A percentile compares a stretch with the other conserved stretches of the same genome.
These are phyloP conservation scores for Tulasnella sp. DNA, from an alignment of 768 basidiomycete species.

Conservation along the genomic window DNA sequence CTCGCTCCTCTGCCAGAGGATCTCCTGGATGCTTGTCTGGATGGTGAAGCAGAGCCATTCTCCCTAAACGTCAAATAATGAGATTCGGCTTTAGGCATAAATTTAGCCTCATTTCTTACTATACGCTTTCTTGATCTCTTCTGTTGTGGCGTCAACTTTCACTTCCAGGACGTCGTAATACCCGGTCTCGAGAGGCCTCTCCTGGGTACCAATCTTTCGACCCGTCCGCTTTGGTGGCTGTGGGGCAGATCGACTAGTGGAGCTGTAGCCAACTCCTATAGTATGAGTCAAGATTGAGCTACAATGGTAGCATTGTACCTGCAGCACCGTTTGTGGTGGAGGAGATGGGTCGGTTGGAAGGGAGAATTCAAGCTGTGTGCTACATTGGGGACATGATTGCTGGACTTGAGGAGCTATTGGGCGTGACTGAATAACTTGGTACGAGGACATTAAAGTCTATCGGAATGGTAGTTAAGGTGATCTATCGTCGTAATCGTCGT, in stretches of 20 bases:
- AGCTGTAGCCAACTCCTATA: not conserved
- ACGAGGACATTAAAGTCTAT: not conserved
- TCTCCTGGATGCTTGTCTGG: constrained; percentile 90
- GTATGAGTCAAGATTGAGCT: constrained; percentile 8
- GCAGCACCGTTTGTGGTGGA: constrained; percentile 7
- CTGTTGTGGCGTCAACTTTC: constrained; percentile 61
- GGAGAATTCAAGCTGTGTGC: constrained; percentile 13
- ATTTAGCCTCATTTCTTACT: constrained; percentile 38
- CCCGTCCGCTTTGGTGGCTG: constrained; percentile 31
- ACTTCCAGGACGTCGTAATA: constrained; percentile 85
- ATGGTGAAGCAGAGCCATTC: constrained; percentile 82
- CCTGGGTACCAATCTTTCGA: constrained; percentile 82
- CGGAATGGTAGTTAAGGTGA: not conserved
- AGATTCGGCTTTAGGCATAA: not conserved
- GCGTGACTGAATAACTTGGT: not conserved
- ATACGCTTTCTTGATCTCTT: constrained; percentile 89
- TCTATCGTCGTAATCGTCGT: not conserved
- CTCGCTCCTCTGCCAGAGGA: constrained; percentile 63
- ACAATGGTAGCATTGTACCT: constrained; percentile 15
- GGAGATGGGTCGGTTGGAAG: not conserved
- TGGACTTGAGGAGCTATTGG: constrained; percentile 14
- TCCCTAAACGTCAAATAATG: constrained; percentile 38
- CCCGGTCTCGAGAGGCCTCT: constrained; percentile 77
- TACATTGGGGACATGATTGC: constrained; percentile 15
- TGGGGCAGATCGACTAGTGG: not conserved